Evolutionary conservation across 192 early-diverging fungal genomes (phyloP), one percentile per base, ranked within the genome.

Genomic region (Backusella tarrabulga): DNA sequence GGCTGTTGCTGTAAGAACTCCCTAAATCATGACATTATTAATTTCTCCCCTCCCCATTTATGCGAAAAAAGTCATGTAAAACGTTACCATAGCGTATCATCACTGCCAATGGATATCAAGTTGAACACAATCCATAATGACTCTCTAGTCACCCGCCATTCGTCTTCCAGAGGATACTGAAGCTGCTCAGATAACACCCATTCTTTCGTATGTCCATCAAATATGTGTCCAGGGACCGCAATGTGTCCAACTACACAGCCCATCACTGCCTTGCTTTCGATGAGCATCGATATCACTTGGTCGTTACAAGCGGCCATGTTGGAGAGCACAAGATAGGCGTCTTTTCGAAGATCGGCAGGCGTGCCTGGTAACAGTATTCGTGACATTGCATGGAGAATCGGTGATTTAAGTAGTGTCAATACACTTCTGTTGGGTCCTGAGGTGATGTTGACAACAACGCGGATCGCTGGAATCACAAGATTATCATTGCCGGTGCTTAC

Each of bases 121-220:
- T 83, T 83, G 29, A 72, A 74, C 6, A 80, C 34, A 34, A 76
- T 76, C 76, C 75, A 80, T 1, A 80, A 17, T 9, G 82, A 36
- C 42, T 83, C 82, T 17, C 26, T 69, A 0, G 79, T 80, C 19
- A 83, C 75, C 36, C 77, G 80, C 82, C 82, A 83, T 56, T 83
- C 82, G 15, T 79, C 81, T 9, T 63, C 54, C 1, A 74, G 17
- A 1, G 77, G 50, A 41, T 77, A 63, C 29, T 68, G 21, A 0
- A 17, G 7, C 5, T 29, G 12, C 0, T 54, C 34, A 4, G 73
- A 5, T 14, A 71, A 21, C 14, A 40, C 14, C 79, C 79, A 76
- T 34, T 73, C 26, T 6, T 19, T 21, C 9, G 1, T 15, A 1
- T 70, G 14, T 0, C 11, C 5, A 32, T 68, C 56, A 50, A 40